phyloP scores from a whole-genome alignment of 2,329 filamentous ascomycete species.

The Dactylellina cionopaga region DNA sequence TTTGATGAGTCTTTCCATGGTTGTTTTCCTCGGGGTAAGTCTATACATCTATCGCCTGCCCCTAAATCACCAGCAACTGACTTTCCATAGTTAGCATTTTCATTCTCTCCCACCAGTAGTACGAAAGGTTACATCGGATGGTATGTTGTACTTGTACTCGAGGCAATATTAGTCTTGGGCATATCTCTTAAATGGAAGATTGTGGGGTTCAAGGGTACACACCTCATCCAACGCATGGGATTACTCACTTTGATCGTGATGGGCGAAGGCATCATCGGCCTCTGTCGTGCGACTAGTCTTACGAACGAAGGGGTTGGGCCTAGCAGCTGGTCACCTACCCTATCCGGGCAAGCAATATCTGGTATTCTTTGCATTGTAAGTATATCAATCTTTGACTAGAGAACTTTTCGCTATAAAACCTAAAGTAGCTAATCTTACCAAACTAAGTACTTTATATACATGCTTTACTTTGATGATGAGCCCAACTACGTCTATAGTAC shows the following conservation, averaged over 20 bases:
- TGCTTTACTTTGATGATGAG: constrained; percentile 70
- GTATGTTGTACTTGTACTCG: constrained; percentile 68
- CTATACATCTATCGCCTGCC: neutral
- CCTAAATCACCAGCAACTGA: neutral
- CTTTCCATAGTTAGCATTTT: constrained; percentile 45
- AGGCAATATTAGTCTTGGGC: constrained; percentile 66
- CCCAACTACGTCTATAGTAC: constrained; percentile 64
- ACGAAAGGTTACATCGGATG: constrained; percentile 58
- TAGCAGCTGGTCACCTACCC: constrained; percentile 52
- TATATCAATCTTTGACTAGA: constrained; percentile 3
- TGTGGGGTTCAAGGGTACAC: constrained; percentile 71
- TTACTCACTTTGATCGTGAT: constrained; percentile 74
- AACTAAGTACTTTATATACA: constrained; percentile 68
- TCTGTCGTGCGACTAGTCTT: constrained; percentile 67
- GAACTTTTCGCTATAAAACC: constrained; percentile 61
- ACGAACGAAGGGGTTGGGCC: constrained; percentile 34
- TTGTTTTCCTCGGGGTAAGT: constrained; percentile 52
- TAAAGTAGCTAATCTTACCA: constrained; percentile 60
- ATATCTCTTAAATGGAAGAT: constrained; percentile 68
- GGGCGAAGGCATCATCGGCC: constrained; percentile 72
- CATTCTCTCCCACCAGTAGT: constrained; percentile 22
- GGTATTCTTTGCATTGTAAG: constrained; percentile 56
- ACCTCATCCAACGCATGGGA: constrained; percentile 72
- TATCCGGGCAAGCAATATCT: constrained; percentile 54
- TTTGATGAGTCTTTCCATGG: constrained; percentile 31